phyloP scores from a whole-genome alignment of 1,284 basidiomycete species.

The Ganoderma resinaceum region DNA sequence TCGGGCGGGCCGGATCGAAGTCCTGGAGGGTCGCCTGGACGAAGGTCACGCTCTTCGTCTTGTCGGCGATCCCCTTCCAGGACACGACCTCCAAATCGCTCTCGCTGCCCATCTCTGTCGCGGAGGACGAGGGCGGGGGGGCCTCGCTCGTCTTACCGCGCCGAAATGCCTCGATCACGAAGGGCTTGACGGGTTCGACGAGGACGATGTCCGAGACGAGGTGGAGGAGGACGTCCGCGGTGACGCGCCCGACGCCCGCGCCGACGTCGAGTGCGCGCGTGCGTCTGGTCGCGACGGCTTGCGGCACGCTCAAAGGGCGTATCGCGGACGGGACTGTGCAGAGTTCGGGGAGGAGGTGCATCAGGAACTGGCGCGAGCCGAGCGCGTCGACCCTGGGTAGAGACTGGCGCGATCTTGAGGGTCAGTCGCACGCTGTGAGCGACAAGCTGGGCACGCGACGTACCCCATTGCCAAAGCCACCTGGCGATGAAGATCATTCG shows the following conservation, averaged over 20 bases:
- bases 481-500: slow-evolving; percentile 44
- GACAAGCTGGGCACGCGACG: slow-evolving; percentile 23
- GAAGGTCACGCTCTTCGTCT: slow-evolving; percentile 82
- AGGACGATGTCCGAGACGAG: slow-evolving; percentile 87
- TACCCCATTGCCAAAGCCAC: slow-evolving; percentile 80
- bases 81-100: slow-evolving; percentile 32
- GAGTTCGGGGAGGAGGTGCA: slow-evolving; percentile 81
- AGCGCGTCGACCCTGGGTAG: slow-evolving; percentile 89
- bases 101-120: not conserved
- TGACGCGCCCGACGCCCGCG: slow-evolving; percentile 92
- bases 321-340: slow-evolving; percentile 78
- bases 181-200: slow-evolving; percentile 84
- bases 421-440: not conserved
- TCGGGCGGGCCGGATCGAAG: slow-evolving; percentile 70
- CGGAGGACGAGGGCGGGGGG: slow-evolving; percentile 13
- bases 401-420: slow-evolving; percentile 52
- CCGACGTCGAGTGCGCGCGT: slow-evolving; percentile 88
- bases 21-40: slow-evolving; percentile 80
- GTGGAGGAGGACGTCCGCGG: slow-evolving; percentile 83
- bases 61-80: slow-evolving; percentile 76
- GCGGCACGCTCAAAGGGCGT: slow-evolving; percentile 37
- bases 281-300: slow-evolving; percentile 42
- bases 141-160: slow-evolving; percentile 50
- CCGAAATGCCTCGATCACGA: slow-evolving; percentile 75
- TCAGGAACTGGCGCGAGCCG: slow-evolving; percentile 85